Conservation (phyloP, 2,329 filamentous ascomycete genomes). For the Cercospora sp. region DNA sequence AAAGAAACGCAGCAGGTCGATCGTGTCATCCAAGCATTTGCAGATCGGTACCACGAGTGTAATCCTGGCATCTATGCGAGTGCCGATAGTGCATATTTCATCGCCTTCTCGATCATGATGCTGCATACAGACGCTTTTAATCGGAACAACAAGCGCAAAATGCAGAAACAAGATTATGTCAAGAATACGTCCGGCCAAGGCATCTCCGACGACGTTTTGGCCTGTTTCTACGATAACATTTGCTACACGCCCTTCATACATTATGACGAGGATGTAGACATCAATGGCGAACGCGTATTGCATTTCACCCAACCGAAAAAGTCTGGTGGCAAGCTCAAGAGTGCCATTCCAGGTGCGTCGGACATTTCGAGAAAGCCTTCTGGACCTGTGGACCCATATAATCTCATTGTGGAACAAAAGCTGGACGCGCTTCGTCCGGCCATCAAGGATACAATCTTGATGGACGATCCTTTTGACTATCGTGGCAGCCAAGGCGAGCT, state of each 20-base stretch:
- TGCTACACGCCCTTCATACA: constrained; percentile 98
- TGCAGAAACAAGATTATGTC: constrained; percentile 93
- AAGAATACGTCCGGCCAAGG: constrained; percentile 91
- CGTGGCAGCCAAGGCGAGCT: constrained; percentile 72
- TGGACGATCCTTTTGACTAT: constrained; percentile 91
- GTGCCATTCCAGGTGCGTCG: constrained; percentile 57
- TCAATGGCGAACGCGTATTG: constrained; percentile 71
- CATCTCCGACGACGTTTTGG: constrained; percentile 88
- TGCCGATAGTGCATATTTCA: constrained; percentile 95
- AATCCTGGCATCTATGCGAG: constrained; percentile 93
- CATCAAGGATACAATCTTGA: constrained; percentile 84
- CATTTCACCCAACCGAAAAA: constrained; percentile 68
- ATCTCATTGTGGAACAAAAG: constrained; percentile 86
- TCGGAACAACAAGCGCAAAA: constrained; percentile 99
- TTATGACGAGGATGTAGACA: constrained; percentile 86
- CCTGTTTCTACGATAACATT: constrained; percentile 98
- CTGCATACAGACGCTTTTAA: constrained; percentile 99
- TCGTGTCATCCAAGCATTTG: constrained; percentile 87
- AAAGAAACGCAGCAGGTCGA: constrained; percentile 99
- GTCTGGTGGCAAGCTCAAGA: constrained; percentile 61
- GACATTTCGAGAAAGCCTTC: constrained; percentile 68
- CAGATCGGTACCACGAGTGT: constrained; percentile 95
- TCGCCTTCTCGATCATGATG: constrained; percentile 94
- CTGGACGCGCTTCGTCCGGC: constrained; percentile 79
- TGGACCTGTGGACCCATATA: constrained; percentile 78